Conservation (phyloP, 2,329 filamentous ascomycete species). For the Stemphylium lycopersici region DNA sequence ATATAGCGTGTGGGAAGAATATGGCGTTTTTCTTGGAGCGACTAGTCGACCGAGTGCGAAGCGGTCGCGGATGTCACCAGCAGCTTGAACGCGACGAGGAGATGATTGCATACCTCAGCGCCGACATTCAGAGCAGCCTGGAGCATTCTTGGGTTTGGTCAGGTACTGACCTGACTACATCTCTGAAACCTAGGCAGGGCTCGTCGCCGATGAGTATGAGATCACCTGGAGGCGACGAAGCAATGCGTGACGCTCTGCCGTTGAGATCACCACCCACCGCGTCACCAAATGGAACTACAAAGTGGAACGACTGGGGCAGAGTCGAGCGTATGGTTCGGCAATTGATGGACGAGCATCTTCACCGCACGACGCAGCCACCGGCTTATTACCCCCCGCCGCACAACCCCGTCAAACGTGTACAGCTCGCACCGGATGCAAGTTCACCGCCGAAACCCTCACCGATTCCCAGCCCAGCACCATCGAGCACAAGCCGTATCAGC, state of each 20-base stretch:
- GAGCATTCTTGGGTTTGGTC: slow-evolving; percentile 85
- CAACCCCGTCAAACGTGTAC: slow-evolving; percentile 47
- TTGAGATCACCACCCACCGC: slow-evolving; percentile 58
- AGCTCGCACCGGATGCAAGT: slow-evolving; percentile 36
- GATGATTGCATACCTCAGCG: slow-evolving; percentile 82
- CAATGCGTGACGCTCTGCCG: slow-evolving; percentile 52
- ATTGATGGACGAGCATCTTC: slow-evolving; percentile 58
- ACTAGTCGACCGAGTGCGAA: slow-evolving; percentile 64
- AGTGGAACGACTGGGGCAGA: slow-evolving; percentile 82
- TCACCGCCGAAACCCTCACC: slow-evolving; percentile 26
- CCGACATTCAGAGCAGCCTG: slow-evolving; percentile 80
- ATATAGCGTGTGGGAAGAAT: slow-evolving; percentile 79
- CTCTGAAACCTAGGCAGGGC: slow-evolving; percentile 8
- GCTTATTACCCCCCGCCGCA: slow-evolving; percentile 48
- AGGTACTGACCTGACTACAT: slow-evolving; percentile 48
- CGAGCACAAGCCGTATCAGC: slow-evolving; percentile 53
- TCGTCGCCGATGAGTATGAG: slow-evolving; percentile 10
- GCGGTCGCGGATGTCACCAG: slow-evolving; percentile 46
- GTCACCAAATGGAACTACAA: slow-evolving; percentile 63
- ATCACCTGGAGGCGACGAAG: slow-evolving; percentile 31
- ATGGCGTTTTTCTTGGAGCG: slow-evolving; percentile 78
- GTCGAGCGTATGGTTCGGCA: slow-evolving; percentile 69
- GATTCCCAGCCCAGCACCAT: slow-evolving; percentile 35
- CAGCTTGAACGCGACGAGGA: slow-evolving; percentile 76
- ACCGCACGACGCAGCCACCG: slow-evolving; percentile 27